Conservation (phyloP, 176 grass and related monocot genomes). For the Ananas comosus region DNA sequence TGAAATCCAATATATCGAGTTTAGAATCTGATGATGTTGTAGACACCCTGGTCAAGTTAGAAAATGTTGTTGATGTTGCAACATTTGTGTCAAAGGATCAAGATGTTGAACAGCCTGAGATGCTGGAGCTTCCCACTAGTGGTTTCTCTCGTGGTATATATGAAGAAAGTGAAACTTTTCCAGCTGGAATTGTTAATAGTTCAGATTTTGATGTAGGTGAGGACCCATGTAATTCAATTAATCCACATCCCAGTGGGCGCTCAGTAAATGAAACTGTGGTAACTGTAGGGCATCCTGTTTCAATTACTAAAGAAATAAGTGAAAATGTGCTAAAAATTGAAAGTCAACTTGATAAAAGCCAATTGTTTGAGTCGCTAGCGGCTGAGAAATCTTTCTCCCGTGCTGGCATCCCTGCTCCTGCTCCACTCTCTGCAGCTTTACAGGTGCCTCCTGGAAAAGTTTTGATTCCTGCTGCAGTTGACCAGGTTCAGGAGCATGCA, state of each 20-base stretch:
- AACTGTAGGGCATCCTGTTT: conserved; percentile 5
- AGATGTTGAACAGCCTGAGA: conserved; percentile 15
- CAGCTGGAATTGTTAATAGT: conserved; percentile 17
- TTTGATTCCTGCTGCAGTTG: conserved; percentile 64
- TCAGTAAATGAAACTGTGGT: not conserved
- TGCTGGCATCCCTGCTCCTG: conserved; percentile 74
- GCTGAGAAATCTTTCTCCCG: conserved; percentile 33
- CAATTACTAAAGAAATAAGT: conserved; percentile 7
- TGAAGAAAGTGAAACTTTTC: conserved; percentile 1
- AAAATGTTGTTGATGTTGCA: not conserved
- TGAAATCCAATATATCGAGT: conserved; percentile 22
- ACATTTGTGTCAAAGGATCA: conserved; percentile 2
- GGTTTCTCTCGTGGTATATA: conserved; percentile 5
- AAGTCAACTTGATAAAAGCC: conserved; percentile 24
- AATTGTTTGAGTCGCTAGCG: conserved; percentile 14
- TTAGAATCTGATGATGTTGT: conserved; percentile 43
- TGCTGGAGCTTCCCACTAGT: not conserved
- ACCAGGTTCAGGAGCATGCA: conserved; percentile 60
- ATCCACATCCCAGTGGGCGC: conserved; percentile 7
- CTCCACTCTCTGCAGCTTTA: conserved; percentile 39
- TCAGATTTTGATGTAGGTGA: conserved; percentile 18
- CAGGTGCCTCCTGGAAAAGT: conserved; percentile 56
- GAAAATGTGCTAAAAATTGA: conserved; percentile 11
- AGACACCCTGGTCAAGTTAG: conserved; percentile 11
- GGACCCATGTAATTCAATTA: conserved; percentile 20